Evolutionary conservation across 768 basidiomycete species (phyloP).

Genomic region (Astraeus odoratus): DNA sequence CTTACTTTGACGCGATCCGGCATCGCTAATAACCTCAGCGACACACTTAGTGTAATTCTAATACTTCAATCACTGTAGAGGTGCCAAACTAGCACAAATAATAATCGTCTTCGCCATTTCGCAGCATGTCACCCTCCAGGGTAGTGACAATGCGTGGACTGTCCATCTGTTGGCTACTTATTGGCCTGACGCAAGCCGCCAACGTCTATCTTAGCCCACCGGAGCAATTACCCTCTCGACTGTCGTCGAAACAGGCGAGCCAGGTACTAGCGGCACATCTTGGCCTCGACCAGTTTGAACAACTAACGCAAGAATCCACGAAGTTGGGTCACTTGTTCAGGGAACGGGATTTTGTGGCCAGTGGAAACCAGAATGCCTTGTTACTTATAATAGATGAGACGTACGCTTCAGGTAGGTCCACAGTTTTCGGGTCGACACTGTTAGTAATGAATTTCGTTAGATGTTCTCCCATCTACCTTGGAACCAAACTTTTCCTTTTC

Average conservation of each 20-base stretch:
- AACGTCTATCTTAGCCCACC: slow-evolving; percentile 55
- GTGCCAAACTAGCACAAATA: background rate
- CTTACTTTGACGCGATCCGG: too few relatives aligned
- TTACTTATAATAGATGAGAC: slow-evolving; percentile 51
- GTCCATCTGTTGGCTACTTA: slow-evolving; percentile 21
- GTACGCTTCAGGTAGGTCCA: slow-evolving; percentile 45
- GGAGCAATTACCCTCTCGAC: slow-evolving; percentile 28
- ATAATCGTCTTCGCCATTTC: background rate
- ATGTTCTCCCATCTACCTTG: slow-evolving; percentile 48
- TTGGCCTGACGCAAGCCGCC: slow-evolving; percentile 41
- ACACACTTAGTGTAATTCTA: too few relatives aligned
- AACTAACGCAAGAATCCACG: slow-evolving; percentile 31
- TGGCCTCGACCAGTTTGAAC: slow-evolving; percentile 61
- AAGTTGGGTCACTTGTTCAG: slow-evolving; percentile 15
- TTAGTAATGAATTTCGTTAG: slow-evolving; percentile 27
- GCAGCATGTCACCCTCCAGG: too few relatives aligned
- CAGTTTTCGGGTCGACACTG: background rate
- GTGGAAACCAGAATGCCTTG: slow-evolving; percentile 43
- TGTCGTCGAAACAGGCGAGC: slow-evolving; percentile 50
- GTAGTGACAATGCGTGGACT: slow-evolving; percentile 18
- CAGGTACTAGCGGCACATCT: slow-evolving; percentile 61
- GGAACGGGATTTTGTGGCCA: slow-evolving; percentile 49
- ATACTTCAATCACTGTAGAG: too few relatives aligned
- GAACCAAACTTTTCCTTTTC: slow-evolving; percentile 40
- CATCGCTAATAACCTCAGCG: too few relatives aligned